Evolutionary conservation across 1,139 yeast genomes (phyloP).

Genomic region (Nakaseomyces glabratus): DNA sequence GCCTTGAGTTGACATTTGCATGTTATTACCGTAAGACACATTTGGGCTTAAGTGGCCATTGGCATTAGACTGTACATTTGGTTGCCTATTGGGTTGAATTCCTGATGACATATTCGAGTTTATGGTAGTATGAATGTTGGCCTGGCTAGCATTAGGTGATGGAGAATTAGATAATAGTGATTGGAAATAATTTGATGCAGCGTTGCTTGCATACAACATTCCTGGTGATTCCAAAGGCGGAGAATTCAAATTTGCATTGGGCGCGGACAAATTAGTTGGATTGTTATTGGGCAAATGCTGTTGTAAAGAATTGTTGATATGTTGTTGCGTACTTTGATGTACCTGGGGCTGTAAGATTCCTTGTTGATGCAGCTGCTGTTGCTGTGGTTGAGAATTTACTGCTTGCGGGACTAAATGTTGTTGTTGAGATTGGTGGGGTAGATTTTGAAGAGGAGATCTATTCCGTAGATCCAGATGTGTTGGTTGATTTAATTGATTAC

Average conservation of each 20-base stretch:
- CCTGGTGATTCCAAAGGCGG: conserved; percentile 12
- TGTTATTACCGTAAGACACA: conserved; percentile 10
- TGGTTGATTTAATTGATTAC: neutral
- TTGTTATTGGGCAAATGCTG: neutral
- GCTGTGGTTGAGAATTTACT: conserved; percentile 40
- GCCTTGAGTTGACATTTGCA: conserved; percentile 2
- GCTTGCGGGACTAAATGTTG: conserved; percentile 36
- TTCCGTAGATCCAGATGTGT: conserved; percentile 4
- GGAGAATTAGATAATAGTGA: neutral
- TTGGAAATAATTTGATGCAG: conserved; percentile 21
- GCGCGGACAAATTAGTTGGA: neutral
- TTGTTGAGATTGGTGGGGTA: conserved; percentile 8
- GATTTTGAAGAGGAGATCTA: conserved; percentile 19
- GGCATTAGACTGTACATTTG: conserved; percentile 2
- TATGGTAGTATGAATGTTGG: neutral
- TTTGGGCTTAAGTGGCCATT: conserved; percentile 8
- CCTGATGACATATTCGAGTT: neutral
- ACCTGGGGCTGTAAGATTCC: conserved; percentile 7
- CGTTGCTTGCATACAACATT: conserved; percentile 17
- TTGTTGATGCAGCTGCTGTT: conserved; percentile 27
- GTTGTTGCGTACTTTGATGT: conserved; percentile 7
- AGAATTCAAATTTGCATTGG: neutral
- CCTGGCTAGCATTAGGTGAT: neutral
- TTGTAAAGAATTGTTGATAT: neutral
- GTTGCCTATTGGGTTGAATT: conserved; percentile 9